Evolutionary conservation across 192 early-diverging fungal species (phyloP).

Genomic region (Backusella morwellensis): DNA sequence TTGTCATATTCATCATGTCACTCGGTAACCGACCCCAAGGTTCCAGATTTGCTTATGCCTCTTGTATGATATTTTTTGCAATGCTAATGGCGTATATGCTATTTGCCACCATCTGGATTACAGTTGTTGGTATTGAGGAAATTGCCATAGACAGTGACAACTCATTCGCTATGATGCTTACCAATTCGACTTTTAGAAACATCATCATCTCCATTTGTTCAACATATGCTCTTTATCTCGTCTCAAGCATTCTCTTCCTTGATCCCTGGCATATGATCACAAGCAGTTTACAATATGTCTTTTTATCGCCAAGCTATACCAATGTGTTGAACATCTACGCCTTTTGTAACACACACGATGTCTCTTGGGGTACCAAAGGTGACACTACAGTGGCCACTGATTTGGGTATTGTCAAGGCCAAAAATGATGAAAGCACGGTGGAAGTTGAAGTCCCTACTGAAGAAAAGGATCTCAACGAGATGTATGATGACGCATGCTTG

Average conservation of each 20-base stretch:
- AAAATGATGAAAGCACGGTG: constrained; percentile 42
- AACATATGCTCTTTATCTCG: constrained; percentile 66
- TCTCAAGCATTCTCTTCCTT: constrained; percentile 60
- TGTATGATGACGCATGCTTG: constrained; percentile 76
- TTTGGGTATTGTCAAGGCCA: constrained; percentile 73
- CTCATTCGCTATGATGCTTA: background rate
- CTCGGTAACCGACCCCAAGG: constrained; percentile 95
- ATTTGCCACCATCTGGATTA: constrained; percentile 67
- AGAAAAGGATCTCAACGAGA: constrained; percentile 73
- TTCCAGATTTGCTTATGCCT: constrained; percentile 52
- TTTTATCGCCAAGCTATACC: constrained; percentile 70
- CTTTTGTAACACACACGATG: constrained; percentile 54
- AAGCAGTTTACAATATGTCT: constrained; percentile 64
- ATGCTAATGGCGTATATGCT: constrained; percentile 85
- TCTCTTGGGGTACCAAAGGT: constrained; percentile 79
- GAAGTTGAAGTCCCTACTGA: constrained; percentile 56
- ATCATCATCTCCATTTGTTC: constrained; percentile 63
- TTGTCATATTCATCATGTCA: constrained; percentile 83
- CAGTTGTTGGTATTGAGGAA: constrained; percentile 51
- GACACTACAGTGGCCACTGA: constrained; percentile 51
- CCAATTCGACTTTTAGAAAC: constrained; percentile 46
- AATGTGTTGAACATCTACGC: constrained; percentile 74
- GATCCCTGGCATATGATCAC: constrained; percentile 84
- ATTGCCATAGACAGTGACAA: background rate
- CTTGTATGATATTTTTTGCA: constrained; percentile 78